Conservation (phyloP, 2,329 filamentous ascomycete species). For the Eutypella sp. region DNA sequence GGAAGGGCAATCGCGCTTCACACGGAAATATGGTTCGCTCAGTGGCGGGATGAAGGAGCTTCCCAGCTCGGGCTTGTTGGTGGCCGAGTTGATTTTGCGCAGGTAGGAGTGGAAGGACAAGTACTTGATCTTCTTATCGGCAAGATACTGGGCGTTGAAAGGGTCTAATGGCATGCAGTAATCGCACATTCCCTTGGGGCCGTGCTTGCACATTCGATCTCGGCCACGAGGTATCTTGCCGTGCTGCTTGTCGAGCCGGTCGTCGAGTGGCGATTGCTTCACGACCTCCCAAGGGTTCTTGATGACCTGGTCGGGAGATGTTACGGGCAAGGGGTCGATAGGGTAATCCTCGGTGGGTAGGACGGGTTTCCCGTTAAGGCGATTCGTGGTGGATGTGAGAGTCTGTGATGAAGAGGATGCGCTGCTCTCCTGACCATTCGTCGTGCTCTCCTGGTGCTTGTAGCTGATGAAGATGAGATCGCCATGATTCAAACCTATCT, state of each 20-base stretch:
- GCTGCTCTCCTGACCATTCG: conserved; percentile 36
- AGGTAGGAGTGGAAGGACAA: conserved; percentile 92
- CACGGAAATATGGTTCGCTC: conserved; percentile 86
- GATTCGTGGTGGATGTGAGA: conserved; percentile 48
- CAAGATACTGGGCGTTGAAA: conserved; percentile 81
- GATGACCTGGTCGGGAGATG: conserved; percentile 56
- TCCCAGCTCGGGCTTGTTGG: conserved; percentile 91
- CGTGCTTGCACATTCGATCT: conserved; percentile 75
- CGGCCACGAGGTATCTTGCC: conserved; percentile 51
- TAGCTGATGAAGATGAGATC: conserved; percentile 88
- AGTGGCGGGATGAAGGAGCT: conserved; percentile 95
- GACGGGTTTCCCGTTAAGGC: conserved; percentile 74
- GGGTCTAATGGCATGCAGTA: conserved; percentile 97
- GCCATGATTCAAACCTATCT: conserved; percentile 68
- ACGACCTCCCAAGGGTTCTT: conserved; percentile 93
- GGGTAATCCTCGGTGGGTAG: conserved; percentile 62
- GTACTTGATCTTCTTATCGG: conserved; percentile 98
- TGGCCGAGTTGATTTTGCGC: conserved; percentile 90
- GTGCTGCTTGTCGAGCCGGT: conserved; percentile 78
- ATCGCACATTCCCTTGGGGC: conserved; percentile 97
- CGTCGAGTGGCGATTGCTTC: conserved; percentile 80
- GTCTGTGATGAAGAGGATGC: conserved; percentile 26
- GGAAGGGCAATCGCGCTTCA: conserved; percentile 82
- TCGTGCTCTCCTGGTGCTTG: conserved; percentile 44
- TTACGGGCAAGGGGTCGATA: conserved; percentile 53